phyloP scores from a whole-genome alignment of 768 basidiomycete genomes.

The Podaxis pistillaris region DNA sequence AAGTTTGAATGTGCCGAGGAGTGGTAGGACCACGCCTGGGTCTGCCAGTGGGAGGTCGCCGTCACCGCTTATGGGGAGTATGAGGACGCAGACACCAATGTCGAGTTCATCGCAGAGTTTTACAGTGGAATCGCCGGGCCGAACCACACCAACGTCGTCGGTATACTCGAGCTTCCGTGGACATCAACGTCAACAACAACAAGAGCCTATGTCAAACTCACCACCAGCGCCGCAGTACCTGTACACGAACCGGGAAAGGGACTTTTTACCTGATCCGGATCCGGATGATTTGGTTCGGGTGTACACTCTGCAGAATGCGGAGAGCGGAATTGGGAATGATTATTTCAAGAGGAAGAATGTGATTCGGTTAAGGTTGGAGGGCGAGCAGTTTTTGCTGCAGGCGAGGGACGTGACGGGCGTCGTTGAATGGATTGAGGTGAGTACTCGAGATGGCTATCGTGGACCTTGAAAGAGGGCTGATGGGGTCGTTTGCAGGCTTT shows the following conservation, averaged over 20 bases:
- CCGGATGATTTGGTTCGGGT: constrained; percentile 55
- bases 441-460: constrained; percentile 17
- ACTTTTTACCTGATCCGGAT: constrained; percentile 40
- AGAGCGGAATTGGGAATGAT: constrained; percentile 93
- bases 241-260: constrained; percentile 12
- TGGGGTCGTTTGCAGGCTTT: constrained; percentile 51
- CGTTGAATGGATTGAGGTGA: constrained; percentile 94
- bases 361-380: constrained; percentile 87
- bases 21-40: constrained; percentile 24
- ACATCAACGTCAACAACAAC: constrained; percentile 13
- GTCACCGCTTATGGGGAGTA: constrained; percentile 7
- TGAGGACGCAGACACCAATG: constrained; percentile 8
- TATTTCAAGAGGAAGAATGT: constrained; percentile 94
- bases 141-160: constrained; percentile 9
- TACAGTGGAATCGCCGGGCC: constrained; percentile 9
- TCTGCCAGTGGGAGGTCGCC: constrained; percentile 11
- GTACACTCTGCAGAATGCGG: constrained; percentile 87
- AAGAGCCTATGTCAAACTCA: neutral
- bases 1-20: constrained; percentile 33
- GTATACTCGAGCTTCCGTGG: neutral
- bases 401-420: constrained; percentile 80
- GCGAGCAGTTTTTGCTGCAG: constrained; percentile 96
- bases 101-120: constrained; percentile 10
- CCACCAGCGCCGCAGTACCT: neutral
- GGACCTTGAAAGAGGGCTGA: neutral